phyloP scores from a whole-genome alignment of 1,284 basidiomycete genomes.

The Cutaneotrichosporon dermatis region DNA sequence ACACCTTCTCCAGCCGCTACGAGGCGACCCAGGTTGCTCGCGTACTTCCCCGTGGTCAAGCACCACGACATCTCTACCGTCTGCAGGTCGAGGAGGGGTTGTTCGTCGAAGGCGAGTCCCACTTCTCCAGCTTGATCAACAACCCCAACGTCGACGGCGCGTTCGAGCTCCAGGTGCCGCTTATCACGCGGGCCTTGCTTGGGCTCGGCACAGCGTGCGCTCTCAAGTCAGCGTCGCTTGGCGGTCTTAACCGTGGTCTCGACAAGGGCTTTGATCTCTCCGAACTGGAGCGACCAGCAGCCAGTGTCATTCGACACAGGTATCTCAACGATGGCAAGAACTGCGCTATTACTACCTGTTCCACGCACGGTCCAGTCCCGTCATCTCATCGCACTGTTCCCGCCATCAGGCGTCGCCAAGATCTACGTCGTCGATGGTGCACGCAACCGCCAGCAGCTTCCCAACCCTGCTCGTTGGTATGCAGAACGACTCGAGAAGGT shows the following conservation, averaged over 20 bases:
- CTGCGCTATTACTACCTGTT: slow-evolving; percentile 86
- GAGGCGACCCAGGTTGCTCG: slow-evolving; percentile 67
- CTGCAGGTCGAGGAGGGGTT: slow-evolving; percentile 77
- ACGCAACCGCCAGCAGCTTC: slow-evolving; percentile 72
- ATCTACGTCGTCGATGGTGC: slow-evolving; percentile 89
- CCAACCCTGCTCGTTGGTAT: slow-evolving; percentile 73
- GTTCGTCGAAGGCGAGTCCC: slow-evolving; percentile 78
- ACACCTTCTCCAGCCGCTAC: slow-evolving; percentile 68
- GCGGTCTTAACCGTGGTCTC: slow-evolving; percentile 79
- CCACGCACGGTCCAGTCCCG: slow-evolving; percentile 70
- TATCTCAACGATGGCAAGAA: slow-evolving; percentile 73
- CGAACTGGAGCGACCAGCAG: slow-evolving; percentile 66
- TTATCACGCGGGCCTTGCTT: slow-evolving; percentile 76
- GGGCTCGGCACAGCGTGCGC: slow-evolving; percentile 79
- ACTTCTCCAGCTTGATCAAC: slow-evolving; percentile 88
- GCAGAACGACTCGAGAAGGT: slow-evolving; percentile 55
- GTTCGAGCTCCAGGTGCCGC: slow-evolving; percentile 85
- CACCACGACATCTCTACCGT: slow-evolving; percentile 75
- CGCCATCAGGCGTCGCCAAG: slow-evolving; percentile 64
- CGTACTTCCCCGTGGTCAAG: slow-evolving; percentile 74
- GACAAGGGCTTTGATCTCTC: slow-evolving; percentile 78
- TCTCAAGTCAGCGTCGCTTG: slow-evolving; percentile 58
- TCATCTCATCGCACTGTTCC: slow-evolving; percentile 85
- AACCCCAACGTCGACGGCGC: slow-evolving; percentile 94
- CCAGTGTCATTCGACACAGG: slow-evolving; percentile 59